Percentiles rank a stretch among this genome's conserved stretches.
phyloP scores from a whole-genome alignment of 768 basidiomycete genomes.

The Leccinum pellstonianum region DNA sequence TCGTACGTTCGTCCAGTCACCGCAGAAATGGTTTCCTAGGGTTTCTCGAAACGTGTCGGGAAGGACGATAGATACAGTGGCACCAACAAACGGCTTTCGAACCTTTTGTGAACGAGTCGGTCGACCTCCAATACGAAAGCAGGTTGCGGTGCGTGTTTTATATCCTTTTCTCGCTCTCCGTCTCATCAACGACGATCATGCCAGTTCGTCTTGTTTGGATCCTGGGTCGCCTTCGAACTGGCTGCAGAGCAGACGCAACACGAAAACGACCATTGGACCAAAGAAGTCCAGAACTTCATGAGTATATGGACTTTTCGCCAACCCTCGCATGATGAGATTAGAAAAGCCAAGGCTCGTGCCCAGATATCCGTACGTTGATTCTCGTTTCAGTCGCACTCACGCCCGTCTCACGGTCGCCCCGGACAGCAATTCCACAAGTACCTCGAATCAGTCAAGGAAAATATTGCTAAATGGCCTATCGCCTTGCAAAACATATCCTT shows the following conservation, averaged over 20 bases:
- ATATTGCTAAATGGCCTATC: conserved; percentile 33
- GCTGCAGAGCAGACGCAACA: conserved; percentile 56
- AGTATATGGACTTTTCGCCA: conserved; percentile 24
- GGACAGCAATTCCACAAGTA: conserved; percentile 35
- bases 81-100: conserved; percentile 34
- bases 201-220: conserved; percentile 55
- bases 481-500: conserved; percentile 32
- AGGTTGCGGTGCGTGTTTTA: conserved; percentile 46
- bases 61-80: not conserved
- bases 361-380: conserved; percentile 15
- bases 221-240: conserved; percentile 46
- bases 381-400: not conserved
- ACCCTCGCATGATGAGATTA: conserved; percentile 16
- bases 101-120: conserved; percentile 48
- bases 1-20: conserved; percentile 25
- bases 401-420: not conserved
- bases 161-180: not conserved
- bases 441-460: conserved; percentile 32
- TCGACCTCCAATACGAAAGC: conserved; percentile 49
- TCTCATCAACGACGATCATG: not conserved
- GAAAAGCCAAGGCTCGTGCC: conserved; percentile 15
- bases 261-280: conserved; percentile 61
- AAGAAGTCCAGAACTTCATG: conserved; percentile 35
- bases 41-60: conserved; percentile 16
- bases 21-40: conserved; percentile 25